Conservation (phyloP, 371 early-diverging fungal species). For the Capillidium rhysosporum region DNA sequence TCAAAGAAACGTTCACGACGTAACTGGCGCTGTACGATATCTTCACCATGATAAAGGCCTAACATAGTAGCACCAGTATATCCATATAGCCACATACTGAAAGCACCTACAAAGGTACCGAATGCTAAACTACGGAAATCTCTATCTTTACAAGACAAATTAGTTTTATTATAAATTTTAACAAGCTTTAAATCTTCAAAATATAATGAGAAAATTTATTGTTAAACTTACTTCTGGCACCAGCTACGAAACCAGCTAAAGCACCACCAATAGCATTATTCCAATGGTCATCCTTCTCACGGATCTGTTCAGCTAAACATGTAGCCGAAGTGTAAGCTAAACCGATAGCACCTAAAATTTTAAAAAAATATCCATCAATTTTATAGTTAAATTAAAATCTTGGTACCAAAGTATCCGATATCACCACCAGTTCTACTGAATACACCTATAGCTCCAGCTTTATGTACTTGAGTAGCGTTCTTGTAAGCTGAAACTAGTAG, state of each 20-base stretch:
- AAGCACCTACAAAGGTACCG: background rate
- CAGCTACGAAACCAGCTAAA: background rate
- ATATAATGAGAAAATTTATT: background rate
- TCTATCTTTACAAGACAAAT: background rate
- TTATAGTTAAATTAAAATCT: background rate
- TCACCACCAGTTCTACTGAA: slow-evolving; percentile 7
- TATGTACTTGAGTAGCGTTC: background rate
- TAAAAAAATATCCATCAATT: background rate
- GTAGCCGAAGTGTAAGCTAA: background rate
- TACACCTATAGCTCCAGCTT: slow-evolving; percentile 6
- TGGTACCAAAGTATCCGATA: slow-evolving; percentile 7
- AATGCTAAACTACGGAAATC: background rate
- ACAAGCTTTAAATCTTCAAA: no score
- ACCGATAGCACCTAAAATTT: background rate
- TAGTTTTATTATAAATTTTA: background rate
- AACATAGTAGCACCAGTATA: background rate
- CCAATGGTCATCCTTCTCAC: slow-evolving; percentile 4
- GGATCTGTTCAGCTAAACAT: background rate
- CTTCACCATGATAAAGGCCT: background rate
- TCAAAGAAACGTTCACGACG: background rate
- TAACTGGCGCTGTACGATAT: background rate
- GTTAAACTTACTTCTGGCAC: background rate
- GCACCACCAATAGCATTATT: slow-evolving; percentile 2
- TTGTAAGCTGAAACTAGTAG: slow-evolving; percentile 3
- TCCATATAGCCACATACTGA: background rate